Conservation (phyloP, 176 grass and related monocot species). For the Raddia guianensis region DNA sequence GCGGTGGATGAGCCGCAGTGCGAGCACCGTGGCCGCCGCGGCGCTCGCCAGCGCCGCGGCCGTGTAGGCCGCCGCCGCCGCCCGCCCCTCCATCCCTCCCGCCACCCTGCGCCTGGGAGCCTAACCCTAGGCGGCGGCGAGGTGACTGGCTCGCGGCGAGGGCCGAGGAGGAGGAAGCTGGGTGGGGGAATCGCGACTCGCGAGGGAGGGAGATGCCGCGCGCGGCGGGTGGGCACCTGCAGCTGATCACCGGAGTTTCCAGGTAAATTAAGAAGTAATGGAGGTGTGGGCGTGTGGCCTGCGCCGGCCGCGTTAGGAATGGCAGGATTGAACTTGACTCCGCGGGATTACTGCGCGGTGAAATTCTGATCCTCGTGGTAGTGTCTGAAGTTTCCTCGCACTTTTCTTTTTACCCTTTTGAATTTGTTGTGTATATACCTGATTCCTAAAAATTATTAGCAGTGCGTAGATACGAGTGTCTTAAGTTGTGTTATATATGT, state of each 20-base stretch:
- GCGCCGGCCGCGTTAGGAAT: neutral
- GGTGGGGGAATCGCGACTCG: neutral
- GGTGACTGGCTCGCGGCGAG: neutral
- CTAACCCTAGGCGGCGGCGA: slow-evolving; percentile 16
- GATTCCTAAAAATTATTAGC: no score
- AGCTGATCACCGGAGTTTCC: neutral
- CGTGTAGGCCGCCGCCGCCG: slow-evolving; percentile 48
- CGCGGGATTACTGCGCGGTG: no score
- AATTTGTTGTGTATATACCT: no score
- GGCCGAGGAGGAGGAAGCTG: neutral
- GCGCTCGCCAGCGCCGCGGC: slow-evolving; percentile 61
- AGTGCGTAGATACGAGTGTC: no score
- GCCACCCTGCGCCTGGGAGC: neutral
- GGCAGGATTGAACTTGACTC: no score
- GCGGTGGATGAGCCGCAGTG: slow-evolving; percentile 65
- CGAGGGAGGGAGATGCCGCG: neutral
- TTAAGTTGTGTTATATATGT: no score
- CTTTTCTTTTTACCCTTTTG: no score
- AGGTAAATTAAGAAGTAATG: neutral
- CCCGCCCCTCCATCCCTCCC: slow-evolving; percentile 48
- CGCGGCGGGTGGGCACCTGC: neutral
- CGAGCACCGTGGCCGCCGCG: slow-evolving; percentile 58
- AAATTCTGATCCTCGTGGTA: no score
- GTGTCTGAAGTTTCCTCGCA: no score
- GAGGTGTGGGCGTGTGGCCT: neutral